phyloP scores from a whole-genome alignment of 306 rosid species.

The Urtica urens region DNA sequence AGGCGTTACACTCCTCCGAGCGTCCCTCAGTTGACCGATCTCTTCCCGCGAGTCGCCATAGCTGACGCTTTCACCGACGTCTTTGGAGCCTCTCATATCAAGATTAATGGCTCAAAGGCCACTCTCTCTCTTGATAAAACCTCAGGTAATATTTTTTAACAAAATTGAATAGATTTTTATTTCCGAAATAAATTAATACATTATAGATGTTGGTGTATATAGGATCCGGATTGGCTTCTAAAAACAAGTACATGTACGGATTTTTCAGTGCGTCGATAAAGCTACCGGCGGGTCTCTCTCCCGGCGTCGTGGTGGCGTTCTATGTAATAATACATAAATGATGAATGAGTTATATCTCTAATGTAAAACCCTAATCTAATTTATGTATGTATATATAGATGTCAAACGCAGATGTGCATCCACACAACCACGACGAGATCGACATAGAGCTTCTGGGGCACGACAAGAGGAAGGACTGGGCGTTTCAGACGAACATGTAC shows the following conservation, averaged over 20 bases:
- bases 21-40: constrained; percentile 56
- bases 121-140: constrained; percentile 64
- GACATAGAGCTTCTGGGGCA: constrained; percentile 91
- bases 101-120: constrained; percentile 68
- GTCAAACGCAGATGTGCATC: constrained; percentile 77
- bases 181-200: neutral
- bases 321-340: no score
- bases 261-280: constrained; percentile 95
- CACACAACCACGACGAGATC: constrained; percentile 83
- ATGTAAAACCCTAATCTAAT: no score
- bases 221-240: constrained; percentile 79
- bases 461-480: constrained; percentile 81
- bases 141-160: constrained; percentile 35
- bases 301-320: constrained; percentile 93
- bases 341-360: no score
- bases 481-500: constrained; percentile 72
- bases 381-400: no score
- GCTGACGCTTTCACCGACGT: constrained; percentile 34
- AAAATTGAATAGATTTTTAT: neutral
- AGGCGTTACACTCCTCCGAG: constrained; percentile 44
- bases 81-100: constrained; percentile 59
- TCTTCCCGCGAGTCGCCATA: constrained; percentile 47
- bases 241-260: constrained; percentile 51
- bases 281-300: constrained; percentile 71
- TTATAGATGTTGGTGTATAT: constrained; percentile 4